phyloP scores from a whole-genome alignment of 768 basidiomycete genomes.

The Mycena indigotica region DNA sequence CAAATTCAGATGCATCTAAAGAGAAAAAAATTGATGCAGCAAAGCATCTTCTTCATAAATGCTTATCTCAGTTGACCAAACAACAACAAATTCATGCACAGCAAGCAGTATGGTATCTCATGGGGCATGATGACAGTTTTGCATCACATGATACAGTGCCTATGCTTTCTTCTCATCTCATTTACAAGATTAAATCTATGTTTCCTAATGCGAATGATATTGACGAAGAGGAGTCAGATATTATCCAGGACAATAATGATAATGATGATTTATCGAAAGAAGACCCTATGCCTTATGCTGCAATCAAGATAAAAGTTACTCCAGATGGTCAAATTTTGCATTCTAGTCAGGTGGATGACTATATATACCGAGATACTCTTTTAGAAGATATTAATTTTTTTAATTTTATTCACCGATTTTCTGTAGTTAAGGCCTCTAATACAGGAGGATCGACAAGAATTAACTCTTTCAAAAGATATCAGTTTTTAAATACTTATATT shows the following conservation, averaged over 20 bases:
- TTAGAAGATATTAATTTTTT: conserved; percentile 28
- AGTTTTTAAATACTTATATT: neutral
- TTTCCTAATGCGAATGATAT: neutral
- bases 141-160: conserved; percentile 32
- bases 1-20: neutral
- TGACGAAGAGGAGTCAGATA: neutral
- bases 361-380: conserved; percentile 21
- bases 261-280: too few relatives aligned
- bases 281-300: too few relatives aligned
- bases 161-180: conserved; percentile 25
- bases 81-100: conserved; percentile 39
- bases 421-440: conserved; percentile 8
- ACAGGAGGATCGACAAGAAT: conserved; percentile 11
- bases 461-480: neutral
- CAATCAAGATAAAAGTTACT: neutral
- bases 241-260: neutral
- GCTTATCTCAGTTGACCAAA: conserved; percentile 29
- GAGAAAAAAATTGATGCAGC: conserved; percentile 6
- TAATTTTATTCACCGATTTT: conserved; percentile 26
- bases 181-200: conserved; percentile 7
- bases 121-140: conserved; percentile 27
- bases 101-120: conserved; percentile 34
- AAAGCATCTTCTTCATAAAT: conserved; percentile 33
- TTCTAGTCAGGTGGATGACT: conserved; percentile 32
- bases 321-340: conserved; percentile 13